Evolutionary conservation across 2,329 filamentous ascomycete species (phyloP).

Genomic region (Hymenotorrendiella dingleyae): DNA sequence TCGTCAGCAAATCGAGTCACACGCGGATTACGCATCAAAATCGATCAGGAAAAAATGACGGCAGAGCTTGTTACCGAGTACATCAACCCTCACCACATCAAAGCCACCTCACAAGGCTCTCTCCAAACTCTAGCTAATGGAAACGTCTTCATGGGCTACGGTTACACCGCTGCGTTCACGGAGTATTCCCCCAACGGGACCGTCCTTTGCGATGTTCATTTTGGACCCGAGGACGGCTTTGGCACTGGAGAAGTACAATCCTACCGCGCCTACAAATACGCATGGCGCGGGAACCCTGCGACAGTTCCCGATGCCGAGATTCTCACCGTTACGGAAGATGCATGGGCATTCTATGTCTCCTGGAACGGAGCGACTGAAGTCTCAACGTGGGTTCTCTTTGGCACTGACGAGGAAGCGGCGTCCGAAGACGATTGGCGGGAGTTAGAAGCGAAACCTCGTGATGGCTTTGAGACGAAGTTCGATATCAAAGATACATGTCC

Average conservation of each 20-base stretch:
- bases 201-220: conserved; percentile 34
- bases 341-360: conserved; percentile 42
- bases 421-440: conserved; percentile 34
- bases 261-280: conserved; percentile 35
- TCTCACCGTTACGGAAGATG: conserved; percentile 25
- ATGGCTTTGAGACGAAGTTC: conserved; percentile 44
- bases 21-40: conserved; percentile 20
- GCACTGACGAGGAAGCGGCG: conserved; percentile 31
- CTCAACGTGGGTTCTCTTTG: conserved; percentile 41
- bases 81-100: conserved; percentile 17
- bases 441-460: conserved; percentile 33
- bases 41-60: conserved; percentile 16
- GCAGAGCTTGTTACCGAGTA: conserved; percentile 18
- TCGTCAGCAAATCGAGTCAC: conserved; percentile 12
- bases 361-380: conserved; percentile 49
- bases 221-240: conserved; percentile 33
- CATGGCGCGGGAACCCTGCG: conserved; percentile 34
- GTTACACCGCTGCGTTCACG: conserved; percentile 18
- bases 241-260: conserved; percentile 30
- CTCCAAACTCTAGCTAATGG: conserved; percentile 21
- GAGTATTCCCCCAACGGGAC: conserved; percentile 29
- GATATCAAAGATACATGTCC: too few relatives aligned
- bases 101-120: conserved; percentile 20
- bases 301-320: conserved; percentile 35
- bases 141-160: conserved; percentile 24